These are phyloP conservation scores for Dendrobium officinale DNA, from an alignment of 106 monocot genomes.

Conservation along the genomic window DNA sequence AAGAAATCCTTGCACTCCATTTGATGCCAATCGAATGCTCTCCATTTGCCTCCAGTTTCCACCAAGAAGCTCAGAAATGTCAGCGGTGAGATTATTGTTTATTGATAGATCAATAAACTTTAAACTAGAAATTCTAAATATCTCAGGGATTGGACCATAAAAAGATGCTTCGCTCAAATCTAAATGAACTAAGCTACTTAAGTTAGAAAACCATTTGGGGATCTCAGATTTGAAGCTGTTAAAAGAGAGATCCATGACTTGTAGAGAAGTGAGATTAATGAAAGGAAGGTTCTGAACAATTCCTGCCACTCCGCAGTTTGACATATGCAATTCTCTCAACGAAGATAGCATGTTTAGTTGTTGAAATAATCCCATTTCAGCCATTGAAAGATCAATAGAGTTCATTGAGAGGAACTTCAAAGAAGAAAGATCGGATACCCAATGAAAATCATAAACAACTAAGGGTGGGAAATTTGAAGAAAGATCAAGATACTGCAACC, in stretches of 20 bases:
- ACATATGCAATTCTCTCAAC: constrained; percentile 8
- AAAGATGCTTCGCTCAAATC: neutral
- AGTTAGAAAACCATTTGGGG: constrained; percentile 13
- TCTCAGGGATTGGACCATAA: neutral
- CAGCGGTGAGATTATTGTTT: constrained; percentile 6
- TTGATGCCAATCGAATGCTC: neutral
- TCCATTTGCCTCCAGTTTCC: constrained; percentile 9
- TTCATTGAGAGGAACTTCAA: neutral
- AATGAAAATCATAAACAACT: constrained; percentile 2
- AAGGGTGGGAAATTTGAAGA: constrained; percentile 6
- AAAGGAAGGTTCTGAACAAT: constrained; percentile 3
- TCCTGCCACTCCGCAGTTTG: neutral
- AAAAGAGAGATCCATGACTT: constrained; percentile 6
- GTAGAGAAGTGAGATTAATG: constrained; percentile 24
- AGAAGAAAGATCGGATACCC: constrained; percentile 22
- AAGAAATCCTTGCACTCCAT: neutral
- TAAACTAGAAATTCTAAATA: neutral
- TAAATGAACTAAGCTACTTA: constrained; percentile 10
- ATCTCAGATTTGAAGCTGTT: constrained; percentile 15
- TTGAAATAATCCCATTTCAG: constrained; percentile 1
- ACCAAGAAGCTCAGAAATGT: neutral
- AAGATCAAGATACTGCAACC: constrained; percentile 20
- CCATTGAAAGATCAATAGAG: neutral
- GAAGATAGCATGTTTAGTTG: constrained; percentile 19
- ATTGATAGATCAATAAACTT: neutral